Conservation (phyloP, 768 basidiomycete species). For the Mycena chlorophos region DNA sequence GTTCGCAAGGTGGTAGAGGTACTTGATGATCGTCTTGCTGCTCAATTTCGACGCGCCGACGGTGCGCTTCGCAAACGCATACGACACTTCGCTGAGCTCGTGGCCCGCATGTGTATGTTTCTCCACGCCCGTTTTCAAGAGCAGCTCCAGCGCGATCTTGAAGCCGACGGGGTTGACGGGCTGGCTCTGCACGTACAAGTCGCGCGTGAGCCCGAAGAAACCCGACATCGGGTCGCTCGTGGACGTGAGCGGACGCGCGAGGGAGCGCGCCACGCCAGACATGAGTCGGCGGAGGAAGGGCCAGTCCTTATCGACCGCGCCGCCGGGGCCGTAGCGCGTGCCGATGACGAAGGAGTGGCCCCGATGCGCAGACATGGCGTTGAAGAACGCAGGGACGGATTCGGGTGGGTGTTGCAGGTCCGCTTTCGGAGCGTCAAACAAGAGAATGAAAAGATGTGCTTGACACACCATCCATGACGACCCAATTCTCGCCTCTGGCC, state of each 20-base stretch:
- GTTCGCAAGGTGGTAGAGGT: neutral
- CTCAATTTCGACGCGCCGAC: slow-evolving; percentile 4
- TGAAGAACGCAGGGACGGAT: slow-evolving; percentile 1
- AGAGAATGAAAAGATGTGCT: neutral
- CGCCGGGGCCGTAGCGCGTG: slow-evolving; percentile 10
- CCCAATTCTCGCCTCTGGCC: neutral
- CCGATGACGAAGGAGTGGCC: slow-evolving; percentile 9
- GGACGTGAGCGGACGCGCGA: slow-evolving; percentile 9
- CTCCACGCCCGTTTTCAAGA: neutral
- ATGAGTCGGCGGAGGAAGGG: slow-evolving; percentile 8
- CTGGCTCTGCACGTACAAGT: neutral
- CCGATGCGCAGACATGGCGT: neutral
- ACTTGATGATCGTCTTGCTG: neutral
- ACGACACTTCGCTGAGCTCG: slow-evolving; percentile 1
- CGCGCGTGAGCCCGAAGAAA: slow-evolving; percentile 7
- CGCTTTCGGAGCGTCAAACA: neutral
- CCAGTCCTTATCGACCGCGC: slow-evolving; percentile 9
- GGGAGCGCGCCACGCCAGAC: slow-evolving; percentile 1
- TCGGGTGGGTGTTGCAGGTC: slow-evolving; percentile 9
- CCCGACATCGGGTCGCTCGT: slow-evolving; percentile 13
- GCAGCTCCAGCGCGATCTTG: slow-evolving; percentile 17
- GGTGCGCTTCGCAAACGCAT: slow-evolving; percentile 4
- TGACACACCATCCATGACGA: slow-evolving; percentile 3
- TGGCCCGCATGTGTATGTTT: too few species aligned
- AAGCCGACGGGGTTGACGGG: slow-evolving; percentile 9